Percentiles rank a stretch among this genome's conserved stretches.
phyloP scores from a whole-genome alignment of 768 basidiomycete genomes.

The Mycena albidolilacea region DNA sequence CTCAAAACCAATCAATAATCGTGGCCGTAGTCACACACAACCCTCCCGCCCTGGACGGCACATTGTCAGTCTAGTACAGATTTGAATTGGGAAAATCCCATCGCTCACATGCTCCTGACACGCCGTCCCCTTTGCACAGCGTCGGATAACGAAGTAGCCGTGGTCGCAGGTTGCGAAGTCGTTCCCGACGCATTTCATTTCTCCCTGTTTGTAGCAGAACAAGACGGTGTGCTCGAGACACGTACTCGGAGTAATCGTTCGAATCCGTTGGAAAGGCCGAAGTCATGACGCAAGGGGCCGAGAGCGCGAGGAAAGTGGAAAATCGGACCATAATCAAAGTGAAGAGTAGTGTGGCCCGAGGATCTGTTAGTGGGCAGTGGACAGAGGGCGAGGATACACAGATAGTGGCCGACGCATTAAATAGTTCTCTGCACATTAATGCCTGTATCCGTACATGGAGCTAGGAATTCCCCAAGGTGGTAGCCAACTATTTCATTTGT shows the following conservation, averaged over 20 bases:
- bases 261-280: background rate
- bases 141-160: slow-evolving; percentile 16
- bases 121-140: slow-evolving; percentile 6
- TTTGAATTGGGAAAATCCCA: background rate
- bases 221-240: background rate
- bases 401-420: background rate
- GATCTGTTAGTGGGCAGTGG: background rate
- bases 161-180: slow-evolving; percentile 17
- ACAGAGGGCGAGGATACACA: no score
- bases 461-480: background rate
- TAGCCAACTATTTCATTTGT: background rate
- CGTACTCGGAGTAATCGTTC: slow-evolving; percentile 11
- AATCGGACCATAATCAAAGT: slow-evolving; percentile 12
- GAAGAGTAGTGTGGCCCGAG: background rate
- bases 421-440: slow-evolving; percentile 1
- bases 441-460: slow-evolving; percentile 4
- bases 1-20: slow-evolving; percentile 11
- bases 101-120: slow-evolving; percentile 3
- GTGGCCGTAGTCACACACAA: slow-evolving; percentile 18
- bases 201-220: slow-evolving; percentile 15
- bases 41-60: background rate
- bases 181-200: slow-evolving; percentile 11
- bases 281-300: background rate
- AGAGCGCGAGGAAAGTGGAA: background rate
- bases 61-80: background rate